A percentile compares a stretch with the other conserved stretches of the same genome.
Evolutionary conservation across 2,329 filamentous ascomycete species (phyloP).

Genomic region (Fusarium veterinarium): DNA sequence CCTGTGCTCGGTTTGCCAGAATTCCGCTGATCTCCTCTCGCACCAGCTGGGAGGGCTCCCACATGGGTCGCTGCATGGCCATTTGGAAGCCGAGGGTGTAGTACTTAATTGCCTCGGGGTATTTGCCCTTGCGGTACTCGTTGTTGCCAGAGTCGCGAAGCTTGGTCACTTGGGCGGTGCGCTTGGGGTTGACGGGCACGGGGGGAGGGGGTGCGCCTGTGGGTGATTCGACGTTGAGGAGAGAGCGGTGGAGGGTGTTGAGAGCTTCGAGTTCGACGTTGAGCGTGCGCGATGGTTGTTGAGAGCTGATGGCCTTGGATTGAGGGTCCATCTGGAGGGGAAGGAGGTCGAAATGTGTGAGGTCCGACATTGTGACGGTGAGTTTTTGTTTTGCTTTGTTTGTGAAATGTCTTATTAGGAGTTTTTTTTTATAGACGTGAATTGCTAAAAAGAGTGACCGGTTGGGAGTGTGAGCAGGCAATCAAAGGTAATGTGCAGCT

Average conservation of each 20-base stretch:
- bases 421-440: neutral
- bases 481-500: neutral
- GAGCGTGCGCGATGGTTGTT: constrained; percentile 62
- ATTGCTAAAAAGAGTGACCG: constrained; percentile 31
- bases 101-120: constrained; percentile 80
- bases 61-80: constrained; percentile 82
- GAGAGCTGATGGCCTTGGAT: constrained; percentile 76
- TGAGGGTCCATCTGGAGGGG: constrained; percentile 84
- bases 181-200: constrained; percentile 92
- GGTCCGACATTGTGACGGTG: constrained; percentile 62
- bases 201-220: constrained; percentile 83
- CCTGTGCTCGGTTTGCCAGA: constrained; percentile 90
- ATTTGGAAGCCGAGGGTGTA: constrained; percentile 92
- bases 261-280: constrained; percentile 76
- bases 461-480: constrained; percentile 23
- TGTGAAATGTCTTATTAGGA: neutral
- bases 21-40: constrained; percentile 85
- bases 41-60: constrained; percentile 88
- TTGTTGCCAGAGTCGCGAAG: constrained; percentile 88
- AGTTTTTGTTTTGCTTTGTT: neutral
- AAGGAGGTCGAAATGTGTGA: constrained; percentile 83
- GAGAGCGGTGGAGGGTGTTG: constrained; percentile 80
- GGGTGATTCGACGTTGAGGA: constrained; percentile 68
- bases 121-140: constrained; percentile 81
- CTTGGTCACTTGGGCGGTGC: constrained; percentile 87